Evolutionary conservation across 176 grass and related monocot species (phyloP).

Genomic region (Carex cristatella): DNA sequence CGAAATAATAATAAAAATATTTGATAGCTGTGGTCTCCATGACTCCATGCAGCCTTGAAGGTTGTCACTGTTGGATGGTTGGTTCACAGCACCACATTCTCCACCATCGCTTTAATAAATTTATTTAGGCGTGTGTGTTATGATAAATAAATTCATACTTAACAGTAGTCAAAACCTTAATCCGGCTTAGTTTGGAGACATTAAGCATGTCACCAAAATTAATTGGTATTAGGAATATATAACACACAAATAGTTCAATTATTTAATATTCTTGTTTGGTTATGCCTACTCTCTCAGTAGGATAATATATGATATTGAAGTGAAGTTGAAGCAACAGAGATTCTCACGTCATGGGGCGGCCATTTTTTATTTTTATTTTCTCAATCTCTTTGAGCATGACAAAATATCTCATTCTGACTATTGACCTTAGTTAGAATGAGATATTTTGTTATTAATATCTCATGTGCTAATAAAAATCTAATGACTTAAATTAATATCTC

Average conservation of each 20-base stretch:
- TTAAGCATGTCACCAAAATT: background rate
- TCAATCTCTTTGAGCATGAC: background rate
- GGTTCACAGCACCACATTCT: background rate
- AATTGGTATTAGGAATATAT: background rate
- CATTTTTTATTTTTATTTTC: background rate
- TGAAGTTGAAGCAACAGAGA: background rate
- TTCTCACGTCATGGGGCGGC: background rate
- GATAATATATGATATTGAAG: slow-evolving; percentile 15
- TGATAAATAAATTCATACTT: no score
- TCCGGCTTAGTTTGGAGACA: background rate
- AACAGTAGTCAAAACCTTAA: background rate
- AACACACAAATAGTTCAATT: background rate
- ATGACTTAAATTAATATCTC: no score
- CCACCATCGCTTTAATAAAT: no score
- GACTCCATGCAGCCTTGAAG: background rate
- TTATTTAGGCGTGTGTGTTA: no score
- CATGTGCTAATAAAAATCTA: no score
- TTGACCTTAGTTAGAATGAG: no score
- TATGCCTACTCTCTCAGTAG: background rate
- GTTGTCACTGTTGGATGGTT: background rate
- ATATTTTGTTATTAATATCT: background rate
- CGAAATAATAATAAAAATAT: background rate
- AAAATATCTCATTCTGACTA: background rate
- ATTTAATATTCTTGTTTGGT: background rate
- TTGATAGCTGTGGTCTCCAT: background rate